Evolutionary conservation across 371 early-diverging fungal species (phyloP), one percentile per base, ranked within the genome.

Genomic region (Haplosporangium sp.): DNA sequence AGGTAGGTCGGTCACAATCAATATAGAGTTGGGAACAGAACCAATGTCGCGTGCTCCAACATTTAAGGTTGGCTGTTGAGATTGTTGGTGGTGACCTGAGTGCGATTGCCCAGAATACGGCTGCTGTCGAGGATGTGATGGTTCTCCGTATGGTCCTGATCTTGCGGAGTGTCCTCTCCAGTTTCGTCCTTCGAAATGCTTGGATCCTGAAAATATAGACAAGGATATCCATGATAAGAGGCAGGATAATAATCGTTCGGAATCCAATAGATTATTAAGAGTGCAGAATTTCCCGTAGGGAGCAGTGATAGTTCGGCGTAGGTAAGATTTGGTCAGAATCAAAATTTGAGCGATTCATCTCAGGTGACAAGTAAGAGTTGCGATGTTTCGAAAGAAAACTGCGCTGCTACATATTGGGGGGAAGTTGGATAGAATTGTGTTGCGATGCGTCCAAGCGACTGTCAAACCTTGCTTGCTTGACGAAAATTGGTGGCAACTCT

Each of bases 401-500:
- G 50, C 50, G 53, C 63, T 39, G 67, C 59, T 42, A 67, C 19
- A 59, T 40, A 57, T 19, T n/a, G 42, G 38, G 52, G 27, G 48
- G 42, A 38, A 60, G 74, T 58, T 74, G 74, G 44, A 58, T 63
- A 61, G 69, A 27, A 44, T 42, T 50, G 56, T 55, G 63, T 53
- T 61, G 65, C 34, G 65, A 59, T 61, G 57, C 20, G 53, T 69
- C 71, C 70, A 73, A 69, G 69, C 69, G 78, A 73, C 74, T 73
- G 74, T 73, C 74, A 78, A 78, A 78, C 78, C 74, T 78, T 73
- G 78, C 78, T 73, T 73, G 74, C 71, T 67, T 71, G 71, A 55
- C 71, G 61, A 67, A 45, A 58, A 66, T 27, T 66, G 67, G 27
- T 57, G 67, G 63, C 71, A 70, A 61, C 47, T 64, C 63, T 76